These are phyloP conservation scores for Cryptococcus hybrid DNA, from an alignment of 1,284 basidiomycete genomes.

Conservation along the genomic window DNA sequence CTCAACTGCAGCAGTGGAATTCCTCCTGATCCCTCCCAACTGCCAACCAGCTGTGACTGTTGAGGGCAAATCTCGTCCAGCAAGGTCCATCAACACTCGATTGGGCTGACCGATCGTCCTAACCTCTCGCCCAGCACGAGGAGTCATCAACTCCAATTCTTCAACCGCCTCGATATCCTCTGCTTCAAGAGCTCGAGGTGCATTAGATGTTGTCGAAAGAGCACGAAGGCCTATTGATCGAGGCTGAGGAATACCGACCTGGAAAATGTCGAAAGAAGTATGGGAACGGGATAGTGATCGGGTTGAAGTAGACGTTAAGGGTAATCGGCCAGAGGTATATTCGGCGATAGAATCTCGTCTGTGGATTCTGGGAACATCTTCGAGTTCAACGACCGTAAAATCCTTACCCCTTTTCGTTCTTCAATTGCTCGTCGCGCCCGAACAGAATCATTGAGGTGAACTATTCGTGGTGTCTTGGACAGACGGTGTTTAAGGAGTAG, in stretches of 20 bases:
- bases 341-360: constrained; percentile 6
- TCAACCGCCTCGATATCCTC: constrained; percentile 11
- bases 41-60: constrained; percentile 9
- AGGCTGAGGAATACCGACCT: constrained; percentile 23
- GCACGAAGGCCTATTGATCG: constrained; percentile 20
- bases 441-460: constrained; percentile 3
- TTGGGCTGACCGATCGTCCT: constrained; percentile 25
- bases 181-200: constrained; percentile 5
- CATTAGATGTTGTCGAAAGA: constrained; percentile 23
- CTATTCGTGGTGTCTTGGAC: constrained; percentile 14
- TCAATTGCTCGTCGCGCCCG: constrained; percentile 12
- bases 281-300: constrained; percentile 5
- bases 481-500: constrained; percentile 20
- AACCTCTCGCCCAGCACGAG: background rate
- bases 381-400: constrained; percentile 24
- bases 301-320: constrained; percentile 6
- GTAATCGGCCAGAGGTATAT: background rate
- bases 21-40: constrained; percentile 23
- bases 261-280: constrained; percentile 22
- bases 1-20: constrained; percentile 29
- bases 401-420: constrained; percentile 23
- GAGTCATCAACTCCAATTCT: background rate
- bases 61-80: constrained; percentile 26
- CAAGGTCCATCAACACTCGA: constrained; percentile 43
- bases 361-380: constrained; percentile 9